Conservation (phyloP, 2,329 filamentous ascomycete species). For the Incumbomyces delicatus region DNA sequence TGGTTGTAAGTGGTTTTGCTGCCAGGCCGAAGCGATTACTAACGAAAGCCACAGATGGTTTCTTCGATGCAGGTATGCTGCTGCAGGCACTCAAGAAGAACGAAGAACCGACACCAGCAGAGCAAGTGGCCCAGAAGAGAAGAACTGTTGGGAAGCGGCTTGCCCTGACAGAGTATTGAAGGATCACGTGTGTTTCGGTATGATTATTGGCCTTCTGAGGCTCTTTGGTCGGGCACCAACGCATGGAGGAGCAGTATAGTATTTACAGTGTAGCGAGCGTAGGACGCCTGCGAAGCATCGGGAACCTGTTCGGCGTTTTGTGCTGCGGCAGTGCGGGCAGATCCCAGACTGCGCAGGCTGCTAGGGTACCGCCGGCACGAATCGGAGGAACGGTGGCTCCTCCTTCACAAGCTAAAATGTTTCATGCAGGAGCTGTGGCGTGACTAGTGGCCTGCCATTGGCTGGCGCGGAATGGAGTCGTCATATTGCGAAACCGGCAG, state of each 20-base stretch:
- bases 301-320: too few species aligned
- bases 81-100: conserved; percentile 47
- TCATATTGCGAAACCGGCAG: neutral
- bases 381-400: too few species aligned
- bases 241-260: too few species aligned
- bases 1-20: conserved; percentile 63
- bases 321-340: too few species aligned
- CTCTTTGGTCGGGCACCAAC: neutral
- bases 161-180: conserved; percentile 37
- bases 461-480: neutral
- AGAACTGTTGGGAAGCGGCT: conserved; percentile 40
- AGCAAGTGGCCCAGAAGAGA: conserved; percentile 22
- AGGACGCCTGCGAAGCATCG: too few species aligned
- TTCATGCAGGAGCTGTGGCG: too few species aligned
- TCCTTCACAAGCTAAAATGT: too few species aligned
- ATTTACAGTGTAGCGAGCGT: too few species aligned
- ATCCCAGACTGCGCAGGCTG: too few species aligned
- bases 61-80: conserved; percentile 95
- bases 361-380: too few species aligned
- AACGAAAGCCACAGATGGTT: conserved; percentile 59
- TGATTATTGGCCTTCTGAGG: neutral
- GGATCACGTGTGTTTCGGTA: neutral
- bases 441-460: too few species aligned
- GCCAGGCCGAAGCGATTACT: conserved; percentile 8
- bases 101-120: conserved; percentile 26